Conservation (phyloP, 2,329 filamentous ascomycete genomes). For the Aspergillus pseudoglaucus region DNA sequence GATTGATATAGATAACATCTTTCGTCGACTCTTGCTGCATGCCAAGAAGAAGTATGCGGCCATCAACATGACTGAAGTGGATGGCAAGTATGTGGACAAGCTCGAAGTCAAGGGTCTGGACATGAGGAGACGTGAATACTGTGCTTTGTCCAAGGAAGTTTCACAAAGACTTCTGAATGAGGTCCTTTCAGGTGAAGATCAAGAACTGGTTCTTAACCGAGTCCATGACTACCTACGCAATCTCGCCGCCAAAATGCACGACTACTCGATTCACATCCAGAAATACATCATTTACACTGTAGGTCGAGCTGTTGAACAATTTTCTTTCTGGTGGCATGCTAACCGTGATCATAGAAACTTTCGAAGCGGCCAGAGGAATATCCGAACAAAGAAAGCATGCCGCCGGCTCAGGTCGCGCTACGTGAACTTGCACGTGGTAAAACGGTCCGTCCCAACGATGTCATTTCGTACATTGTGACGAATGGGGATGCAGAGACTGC, state of each 20-base stretch:
- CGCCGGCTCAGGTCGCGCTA: constrained; percentile 90
- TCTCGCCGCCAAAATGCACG: constrained; percentile 79
- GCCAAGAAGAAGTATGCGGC: constrained; percentile 99
- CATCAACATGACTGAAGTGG: constrained; percentile 82
- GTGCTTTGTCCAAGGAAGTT: constrained; percentile 88
- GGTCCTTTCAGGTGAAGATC: constrained; percentile 87
- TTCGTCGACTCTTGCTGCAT: constrained; percentile 84
- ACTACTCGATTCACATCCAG: constrained; percentile 63
- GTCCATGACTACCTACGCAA: constrained; percentile 91
- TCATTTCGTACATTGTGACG: constrained; percentile 93
- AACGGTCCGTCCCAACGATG: constrained; percentile 83
- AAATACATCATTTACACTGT: constrained; percentile 96
- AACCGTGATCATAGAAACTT: constrained; percentile 56
- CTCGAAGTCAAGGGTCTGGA: constrained; percentile 97
- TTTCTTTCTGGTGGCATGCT: constrained; percentile 3
- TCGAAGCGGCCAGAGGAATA: constrained; percentile 92
- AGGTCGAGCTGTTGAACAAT: constrained; percentile 14
- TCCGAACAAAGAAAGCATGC: constrained; percentile 90
- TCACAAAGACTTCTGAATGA: constrained; percentile 87
- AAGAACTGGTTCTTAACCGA: constrained; percentile 76
- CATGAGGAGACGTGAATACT: constrained; percentile 97
- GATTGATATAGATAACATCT: constrained; percentile 97
- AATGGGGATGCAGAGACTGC: constrained; percentile 56
- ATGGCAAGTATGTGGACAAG: constrained; percentile 86
- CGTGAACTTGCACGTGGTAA: constrained; percentile 83